Percentiles rank a stretch among this genome's conserved stretches.
phyloP scores from a whole-genome alignment of 148 eudicot species.

The Camellia japonica region DNA sequence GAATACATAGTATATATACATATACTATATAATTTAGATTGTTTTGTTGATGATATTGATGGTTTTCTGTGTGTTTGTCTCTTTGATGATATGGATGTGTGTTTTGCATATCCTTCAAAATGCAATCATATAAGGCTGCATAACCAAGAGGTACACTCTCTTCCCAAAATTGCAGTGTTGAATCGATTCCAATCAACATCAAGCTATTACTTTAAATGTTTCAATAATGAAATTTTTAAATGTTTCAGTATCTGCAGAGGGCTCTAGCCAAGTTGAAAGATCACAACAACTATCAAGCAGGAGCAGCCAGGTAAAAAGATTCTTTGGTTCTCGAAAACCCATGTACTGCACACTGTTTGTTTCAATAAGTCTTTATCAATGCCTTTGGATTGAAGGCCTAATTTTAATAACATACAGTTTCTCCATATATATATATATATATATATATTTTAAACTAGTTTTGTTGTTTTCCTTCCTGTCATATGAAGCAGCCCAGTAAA shows the following conservation, averaged over 20 bases:
- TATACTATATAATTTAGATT: background rate
- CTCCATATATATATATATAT: too few species aligned
- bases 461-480: constrained; percentile 10
- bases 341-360: too few species aligned
- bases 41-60: background rate
- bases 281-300: constrained; percentile 23
- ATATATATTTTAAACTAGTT: background rate
- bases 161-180: background rate
- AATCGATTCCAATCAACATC: too few species aligned
- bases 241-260: constrained; percentile 35
- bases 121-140: constrained; percentile 31
- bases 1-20: too few species aligned
- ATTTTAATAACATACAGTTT: too few species aligned
- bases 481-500: constrained; percentile 32
- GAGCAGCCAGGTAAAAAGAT: constrained; percentile 19
- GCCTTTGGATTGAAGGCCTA: too few species aligned
- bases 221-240: background rate
- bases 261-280: constrained; percentile 37
- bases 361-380: too few species aligned
- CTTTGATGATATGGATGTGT: background rate
- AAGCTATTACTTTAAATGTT: too few species aligned
- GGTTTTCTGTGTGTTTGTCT: background rate
- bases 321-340: background rate
- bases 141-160: constrained; percentile 41
- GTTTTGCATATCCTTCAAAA: background rate